These are phyloP conservation scores for Hemileia vastatrix DNA, from an alignment of 1,284 basidiomycete genomes.

Conservation along the genomic window DNA sequence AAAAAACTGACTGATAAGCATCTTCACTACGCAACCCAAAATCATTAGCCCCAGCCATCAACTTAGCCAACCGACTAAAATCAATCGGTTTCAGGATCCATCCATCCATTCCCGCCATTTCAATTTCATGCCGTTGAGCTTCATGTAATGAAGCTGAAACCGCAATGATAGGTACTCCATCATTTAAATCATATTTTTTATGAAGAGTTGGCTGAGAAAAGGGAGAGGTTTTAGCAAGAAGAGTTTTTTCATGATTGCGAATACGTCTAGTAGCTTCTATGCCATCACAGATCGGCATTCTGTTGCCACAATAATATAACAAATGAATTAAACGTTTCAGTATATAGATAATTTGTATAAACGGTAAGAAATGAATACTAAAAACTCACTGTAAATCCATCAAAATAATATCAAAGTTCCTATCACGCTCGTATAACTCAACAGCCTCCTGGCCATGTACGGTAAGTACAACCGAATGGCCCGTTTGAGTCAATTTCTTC, in stretches of 20 bases:
- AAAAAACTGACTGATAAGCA: constrained; percentile 31
- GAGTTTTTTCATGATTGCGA: constrained; percentile 27
- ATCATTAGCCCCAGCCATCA: constrained; percentile 33
- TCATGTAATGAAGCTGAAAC: constrained; percentile 68
- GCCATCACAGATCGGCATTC: constrained; percentile 36
- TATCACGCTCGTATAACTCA: constrained; percentile 30
- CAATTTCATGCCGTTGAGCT: constrained; percentile 54
- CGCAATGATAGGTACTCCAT: constrained; percentile 67
- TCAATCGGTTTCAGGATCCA: constrained; percentile 81
- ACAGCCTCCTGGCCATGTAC: constrained; percentile 37
- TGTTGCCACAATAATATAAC: not conserved
- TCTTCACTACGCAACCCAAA: constrained; percentile 28
- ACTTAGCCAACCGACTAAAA: constrained; percentile 48
- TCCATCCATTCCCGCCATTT: constrained; percentile 61
- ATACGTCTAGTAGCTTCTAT: constrained; percentile 33
- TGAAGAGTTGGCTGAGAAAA: constrained; percentile 28
- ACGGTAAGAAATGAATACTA: constrained; percentile 3
- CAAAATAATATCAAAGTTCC: constrained; percentile 22
- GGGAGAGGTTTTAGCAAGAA: not conserved
- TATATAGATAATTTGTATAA: not conserved
- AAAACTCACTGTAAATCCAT: constrained; percentile 22
- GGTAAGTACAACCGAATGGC: constrained; percentile 32
- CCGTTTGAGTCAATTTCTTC: constrained; percentile 35
- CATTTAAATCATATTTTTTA: constrained; percentile 52
- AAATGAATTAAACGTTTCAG: not conserved